Conservation (phyloP, 2,329 filamentous ascomycete genomes). For the Pseudopyrenochaeta lycopersici region DNA sequence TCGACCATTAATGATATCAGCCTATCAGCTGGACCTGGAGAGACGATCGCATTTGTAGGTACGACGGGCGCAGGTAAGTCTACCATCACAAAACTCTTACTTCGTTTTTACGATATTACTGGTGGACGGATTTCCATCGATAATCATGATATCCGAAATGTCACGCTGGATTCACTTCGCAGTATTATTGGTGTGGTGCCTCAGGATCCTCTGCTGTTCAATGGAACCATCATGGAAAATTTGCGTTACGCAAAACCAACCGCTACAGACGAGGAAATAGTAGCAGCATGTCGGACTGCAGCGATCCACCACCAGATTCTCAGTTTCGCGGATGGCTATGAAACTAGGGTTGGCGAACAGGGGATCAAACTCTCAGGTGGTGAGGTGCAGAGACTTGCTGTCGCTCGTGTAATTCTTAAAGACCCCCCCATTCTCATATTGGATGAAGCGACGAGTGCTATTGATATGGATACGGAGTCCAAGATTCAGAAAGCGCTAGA, state of each 20-base stretch:
- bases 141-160: background rate
- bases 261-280: conserved; percentile 65
- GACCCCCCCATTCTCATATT: conserved; percentile 79
- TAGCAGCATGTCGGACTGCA: conserved; percentile 66
- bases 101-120: background rate
- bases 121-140: background rate
- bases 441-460: conserved; percentile 85
- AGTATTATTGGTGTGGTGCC: background rate
- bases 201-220: background rate
- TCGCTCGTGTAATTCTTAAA: conserved; percentile 78
- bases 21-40: background rate
- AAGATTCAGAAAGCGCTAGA: conserved; percentile 68
- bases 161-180: background rate
- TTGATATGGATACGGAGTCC: conserved; percentile 74
- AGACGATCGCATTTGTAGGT: background rate
- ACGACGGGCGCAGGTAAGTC: background rate
- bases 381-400: conserved; percentile 70
- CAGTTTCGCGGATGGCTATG: conserved; percentile 56
- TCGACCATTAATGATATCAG: background rate
- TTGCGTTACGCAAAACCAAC: conserved; percentile 66
- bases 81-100: background rate
- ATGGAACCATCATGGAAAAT: conserved; percentile 49
- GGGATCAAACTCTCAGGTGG: conserved; percentile 64
- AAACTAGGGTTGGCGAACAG: conserved; percentile 36
- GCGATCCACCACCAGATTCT: conserved; percentile 69